Conservation (phyloP, 495 filamentous ascomycete genomes). For the Aspergillus haitiensis region DNA sequence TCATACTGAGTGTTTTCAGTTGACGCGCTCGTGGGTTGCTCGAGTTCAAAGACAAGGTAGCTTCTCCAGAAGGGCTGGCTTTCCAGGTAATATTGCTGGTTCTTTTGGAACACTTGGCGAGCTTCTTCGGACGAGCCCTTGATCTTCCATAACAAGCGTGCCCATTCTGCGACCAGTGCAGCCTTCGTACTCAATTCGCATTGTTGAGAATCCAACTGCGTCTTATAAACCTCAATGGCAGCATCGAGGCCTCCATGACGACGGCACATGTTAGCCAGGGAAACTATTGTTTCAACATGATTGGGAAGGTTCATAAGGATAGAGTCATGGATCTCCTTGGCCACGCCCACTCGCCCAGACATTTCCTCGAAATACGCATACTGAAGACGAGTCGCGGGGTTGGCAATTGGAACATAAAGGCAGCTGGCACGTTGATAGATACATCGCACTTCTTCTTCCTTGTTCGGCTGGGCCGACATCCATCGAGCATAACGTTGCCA, state of each 20-base stretch:
- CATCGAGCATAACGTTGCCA: conserved; percentile 97
- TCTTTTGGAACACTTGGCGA: conserved; percentile 77
- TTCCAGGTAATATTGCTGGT: conserved; percentile 81
- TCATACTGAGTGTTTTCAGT: conserved; percentile 66
- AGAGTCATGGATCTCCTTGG: conserved; percentile 78
- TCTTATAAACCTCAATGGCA: conserved; percentile 82
- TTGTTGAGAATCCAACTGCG: conserved; percentile 68
- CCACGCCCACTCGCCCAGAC: conserved; percentile 69
- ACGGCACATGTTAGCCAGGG: conserved; percentile 84
- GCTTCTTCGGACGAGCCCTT: conserved; percentile 85
- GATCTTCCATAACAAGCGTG: conserved; percentile 83
- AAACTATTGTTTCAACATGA: conserved; percentile 83
- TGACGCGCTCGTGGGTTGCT: conserved; percentile 71
- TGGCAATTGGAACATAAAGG: conserved; percentile 79
- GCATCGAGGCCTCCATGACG: conserved; percentile 83
- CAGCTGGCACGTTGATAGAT: conserved; percentile 88
- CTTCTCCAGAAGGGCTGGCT: conserved; percentile 90
- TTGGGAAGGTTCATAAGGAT: conserved; percentile 70
- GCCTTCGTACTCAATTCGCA: conserved; percentile 82
- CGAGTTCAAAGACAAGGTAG: conserved; percentile 86
- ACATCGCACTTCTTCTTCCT: conserved; percentile 88
- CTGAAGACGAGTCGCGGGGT: conserved; percentile 78
- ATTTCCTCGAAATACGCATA: conserved; percentile 96
- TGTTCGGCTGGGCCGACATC: conserved; percentile 81
- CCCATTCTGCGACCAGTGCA: conserved; percentile 86